A percentile compares a stretch with the other conserved stretches of the same genome.
Evolutionary conservation across 495 filamentous ascomycete species (phyloP).

Genomic region (Apiosordaria backusii): DNA sequence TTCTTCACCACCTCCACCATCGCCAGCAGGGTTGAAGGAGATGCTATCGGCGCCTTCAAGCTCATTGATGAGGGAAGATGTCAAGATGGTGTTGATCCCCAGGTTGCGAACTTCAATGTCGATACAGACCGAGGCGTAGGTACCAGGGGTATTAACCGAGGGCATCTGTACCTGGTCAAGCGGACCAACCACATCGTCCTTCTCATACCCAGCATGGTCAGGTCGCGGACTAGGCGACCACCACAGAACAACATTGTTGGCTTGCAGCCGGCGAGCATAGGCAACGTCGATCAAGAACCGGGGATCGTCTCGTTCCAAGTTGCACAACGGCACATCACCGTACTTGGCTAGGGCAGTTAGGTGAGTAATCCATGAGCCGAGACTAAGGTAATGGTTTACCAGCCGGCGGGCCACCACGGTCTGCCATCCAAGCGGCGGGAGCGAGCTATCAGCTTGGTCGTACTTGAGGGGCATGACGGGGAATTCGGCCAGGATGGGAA

Average conservation of each 20-base stretch:
- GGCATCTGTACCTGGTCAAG: slow-evolving; percentile 95
- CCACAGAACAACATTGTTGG: slow-evolving; percentile 96
- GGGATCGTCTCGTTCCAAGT: slow-evolving; percentile 90
- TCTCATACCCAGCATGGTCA: slow-evolving; percentile 94
- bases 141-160: slow-evolving; percentile 82
- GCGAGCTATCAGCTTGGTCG: slow-evolving; percentile 77
- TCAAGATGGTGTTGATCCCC: slow-evolving; percentile 95
- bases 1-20: slow-evolving; percentile 52
- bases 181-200: slow-evolving; percentile 78
- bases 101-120: slow-evolving; percentile 92
- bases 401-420: slow-evolving; percentile 79
- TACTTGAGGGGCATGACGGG: slow-evolving; percentile 76
- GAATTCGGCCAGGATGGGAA: slow-evolving; percentile 79
- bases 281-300: slow-evolving; percentile 92
- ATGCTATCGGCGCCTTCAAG: slow-evolving; percentile 82
- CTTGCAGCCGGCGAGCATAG: slow-evolving; percentile 84
- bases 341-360: slow-evolving; percentile 82
- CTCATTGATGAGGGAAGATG: slow-evolving; percentile 96
- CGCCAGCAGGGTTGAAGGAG: slow-evolving; percentile 73
- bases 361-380: slow-evolving; percentile 89
- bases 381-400: slow-evolving; percentile 82
- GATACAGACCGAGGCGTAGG: slow-evolving; percentile 95
- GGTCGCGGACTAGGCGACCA: slow-evolving; percentile 84
- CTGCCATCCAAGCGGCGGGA: slow-evolving; percentile 94
- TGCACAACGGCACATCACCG: slow-evolving; percentile 91